Conservation (phyloP, 2,329 filamentous ascomycete genomes). For the Ophiostoma pallidulum region DNA sequence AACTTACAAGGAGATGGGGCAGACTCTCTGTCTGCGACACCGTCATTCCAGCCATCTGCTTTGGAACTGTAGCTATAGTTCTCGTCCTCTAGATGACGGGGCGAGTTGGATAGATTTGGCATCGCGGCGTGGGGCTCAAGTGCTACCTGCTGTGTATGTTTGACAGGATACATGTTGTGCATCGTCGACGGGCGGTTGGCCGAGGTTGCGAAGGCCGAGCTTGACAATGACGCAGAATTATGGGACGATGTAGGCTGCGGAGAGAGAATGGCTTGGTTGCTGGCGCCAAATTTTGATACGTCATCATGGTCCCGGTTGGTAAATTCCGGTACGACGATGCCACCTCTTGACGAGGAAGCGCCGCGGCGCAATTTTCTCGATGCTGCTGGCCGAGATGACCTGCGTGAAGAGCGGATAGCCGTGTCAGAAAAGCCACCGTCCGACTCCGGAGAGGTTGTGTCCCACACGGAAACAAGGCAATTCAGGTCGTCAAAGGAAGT, state of each 20-base stretch:
- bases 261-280: constrained; percentile 10
- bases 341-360: no score
- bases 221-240: constrained; percentile 11
- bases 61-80: constrained; percentile 1
- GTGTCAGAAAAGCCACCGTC: background rate
- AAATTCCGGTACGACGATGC: no score
- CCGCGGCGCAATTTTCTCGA: background rate
- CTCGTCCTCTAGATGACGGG: constrained; percentile 7
- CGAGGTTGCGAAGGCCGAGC: constrained; percentile 1
- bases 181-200: constrained; percentile 1
- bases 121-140: background rate
- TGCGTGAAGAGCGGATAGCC: background rate
- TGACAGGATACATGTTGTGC: constrained; percentile 8
- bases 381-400: background rate
- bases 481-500: background rate
- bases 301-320: no score
- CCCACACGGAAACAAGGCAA: background rate
- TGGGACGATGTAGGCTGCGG: constrained; percentile 14
- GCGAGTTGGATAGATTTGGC: constrained; percentile 9
- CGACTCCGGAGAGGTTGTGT: background rate
- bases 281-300: background rate
- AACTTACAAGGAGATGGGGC: constrained; percentile 22
- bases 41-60: constrained; percentile 9
- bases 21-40: constrained; percentile 3
- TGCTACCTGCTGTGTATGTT: background rate